Conservation (phyloP, 352 stramenopile species). For the Thraustochytrium sp. region DNA sequence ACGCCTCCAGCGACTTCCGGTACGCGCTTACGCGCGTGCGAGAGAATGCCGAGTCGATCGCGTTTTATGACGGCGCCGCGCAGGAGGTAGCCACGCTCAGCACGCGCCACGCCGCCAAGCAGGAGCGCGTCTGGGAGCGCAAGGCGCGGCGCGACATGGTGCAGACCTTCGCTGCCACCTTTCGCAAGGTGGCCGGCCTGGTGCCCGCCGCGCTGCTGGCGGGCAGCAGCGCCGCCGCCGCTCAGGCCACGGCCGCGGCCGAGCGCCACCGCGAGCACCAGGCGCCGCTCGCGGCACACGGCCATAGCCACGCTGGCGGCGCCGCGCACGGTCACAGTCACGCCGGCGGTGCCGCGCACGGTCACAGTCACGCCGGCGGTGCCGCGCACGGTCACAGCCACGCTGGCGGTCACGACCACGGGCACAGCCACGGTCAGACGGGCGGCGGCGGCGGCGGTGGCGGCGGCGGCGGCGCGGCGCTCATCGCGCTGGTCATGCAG, state of each 20-base stretch:
- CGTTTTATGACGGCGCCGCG: slow-evolving; percentile 71
- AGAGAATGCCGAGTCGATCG: slow-evolving; percentile 76
- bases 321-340: background rate
- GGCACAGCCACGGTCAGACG: background rate
- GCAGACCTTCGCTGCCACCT: background rate
- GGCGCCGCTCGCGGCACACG: background rate
- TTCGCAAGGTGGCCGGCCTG: slow-evolving; percentile 10
- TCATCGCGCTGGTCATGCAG: slow-evolving; percentile 1
- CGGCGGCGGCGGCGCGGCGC: background rate
- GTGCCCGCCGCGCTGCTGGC: background rate
- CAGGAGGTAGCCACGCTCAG: slow-evolving; percentile 60
- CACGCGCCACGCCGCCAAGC: slow-evolving; percentile 44
- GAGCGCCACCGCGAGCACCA: background rate
- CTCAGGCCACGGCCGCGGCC: background rate
- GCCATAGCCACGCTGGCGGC: background rate
- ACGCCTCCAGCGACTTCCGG: slow-evolving; percentile 8
- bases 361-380: background rate
- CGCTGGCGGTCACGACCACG: background rate
- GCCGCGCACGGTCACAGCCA: background rate
- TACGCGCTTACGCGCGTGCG: slow-evolving; percentile 68
- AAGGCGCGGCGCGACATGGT: slow-evolving; percentile 4
- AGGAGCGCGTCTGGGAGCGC: background rate
- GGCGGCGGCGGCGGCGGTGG: background rate
- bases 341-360: background rate
- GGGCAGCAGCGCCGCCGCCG: background rate